Evolutionary conservation across 2,329 filamentous ascomycete species (phyloP), one percentile per base, ranked within the genome.

Genomic region (Aspergillus quadrilineatus): DNA sequence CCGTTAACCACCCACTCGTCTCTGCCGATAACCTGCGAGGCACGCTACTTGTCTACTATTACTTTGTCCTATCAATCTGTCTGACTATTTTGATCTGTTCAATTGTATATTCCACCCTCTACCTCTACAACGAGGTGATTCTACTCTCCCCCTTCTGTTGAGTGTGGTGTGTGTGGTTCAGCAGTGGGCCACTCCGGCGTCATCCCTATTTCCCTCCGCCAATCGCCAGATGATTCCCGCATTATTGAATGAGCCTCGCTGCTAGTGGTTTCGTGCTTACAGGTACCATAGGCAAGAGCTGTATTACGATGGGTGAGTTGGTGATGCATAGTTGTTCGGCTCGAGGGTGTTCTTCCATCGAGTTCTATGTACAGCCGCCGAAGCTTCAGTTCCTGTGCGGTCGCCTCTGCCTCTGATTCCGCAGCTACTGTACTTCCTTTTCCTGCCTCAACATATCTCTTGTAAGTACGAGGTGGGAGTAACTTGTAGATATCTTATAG

Each of bases 131-230:
- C n/a, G 32, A 28, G 30, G 17, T 29, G 43, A 36, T 32, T 44
- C 45, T 44, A 45, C 52, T 26, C 43, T 34, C 39, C 32, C 28
- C 39, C 42, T 55, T 49, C 41, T 52, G 44, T 50, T 43, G 36
- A 60, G 34, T 61, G 69, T 72, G 66, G 69, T 71, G 66, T 70
- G 66, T 73, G 69, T 73, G 71, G 70, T 71, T 74, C 70, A 67
- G 70, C 70, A 66, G 71, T 73, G 71, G 71, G 69, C 70, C 70
- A 55, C 36, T 60, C 63, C 64, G 66, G 67, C 69, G 69, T 72
- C 69, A 73, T 71, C 69, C 68, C 65, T 70, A 68, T 69, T 67
- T 65, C 62, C 55, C 65, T 60, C 60, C 67, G 60, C 70, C 69
- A 71, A 71, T 70, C 67, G 65, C 63, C 63, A 65, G 57, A 58